Evolutionary conservation across 2,329 filamentous ascomycete genomes (phyloP), one percentile per base, ranked within the genome.

Genomic region (Trichothecium sympodiale): DNA sequence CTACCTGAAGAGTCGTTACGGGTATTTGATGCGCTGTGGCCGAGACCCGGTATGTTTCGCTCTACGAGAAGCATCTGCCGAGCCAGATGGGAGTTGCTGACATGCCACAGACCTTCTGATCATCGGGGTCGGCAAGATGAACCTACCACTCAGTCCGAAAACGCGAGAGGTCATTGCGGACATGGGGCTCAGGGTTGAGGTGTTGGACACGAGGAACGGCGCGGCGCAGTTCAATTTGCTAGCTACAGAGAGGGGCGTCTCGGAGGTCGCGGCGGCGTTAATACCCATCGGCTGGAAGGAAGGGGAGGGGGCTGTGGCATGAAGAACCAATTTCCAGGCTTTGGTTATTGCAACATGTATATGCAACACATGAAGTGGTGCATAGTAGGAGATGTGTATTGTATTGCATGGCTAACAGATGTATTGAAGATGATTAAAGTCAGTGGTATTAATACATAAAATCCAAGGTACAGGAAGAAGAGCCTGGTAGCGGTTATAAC

Each of bases 201-300:
- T 95, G 4, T 72, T 89, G 51, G 91, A 96, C 60, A 96, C 91
- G 23, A 70, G 86, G 43, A 96, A 96, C 59, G 91, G 91, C 8
- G 85, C 89, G 2, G 82, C 88, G 25, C 87, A 95, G 56, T 98
- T 91, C 58, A 98, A 98, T 54, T 56, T 98, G 50, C 63, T 98
- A 37, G 89, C 87, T n/a, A 96, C 87, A 14, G 91, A 98, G 63
- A 69, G 91, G 35, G 89, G 91, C 2, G 77, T 91, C 5, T 70
- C 77, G 15, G 81, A 89, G 49, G 78, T 96, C 42, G 89, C 87
- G 18, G 89, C 86, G 3, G 89, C 87, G 8, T 55, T 98, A 58
- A 74, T 96, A 56, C 88, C 88, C 0, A 70, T 91, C 36, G 87
- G 86, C 3, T 93, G 85, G 84, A 74, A 68, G 48, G 80, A 84